Base-by-base conservation (phyloP, 768 basidiomycete species). In the Macrolepiota dolichaula region DNA sequence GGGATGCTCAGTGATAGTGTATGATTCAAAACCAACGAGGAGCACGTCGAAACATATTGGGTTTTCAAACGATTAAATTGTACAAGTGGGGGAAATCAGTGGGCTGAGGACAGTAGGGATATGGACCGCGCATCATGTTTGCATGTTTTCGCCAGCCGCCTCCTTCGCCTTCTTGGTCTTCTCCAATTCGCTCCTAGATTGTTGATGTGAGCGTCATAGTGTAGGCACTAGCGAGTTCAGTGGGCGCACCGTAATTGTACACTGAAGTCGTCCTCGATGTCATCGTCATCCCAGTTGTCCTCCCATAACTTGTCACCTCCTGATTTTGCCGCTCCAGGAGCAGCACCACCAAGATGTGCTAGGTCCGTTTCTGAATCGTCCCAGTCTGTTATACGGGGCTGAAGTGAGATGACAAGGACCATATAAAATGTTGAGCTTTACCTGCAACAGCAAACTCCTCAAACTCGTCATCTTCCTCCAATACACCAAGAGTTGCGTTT, bases 251-350 rank as follows among this genome's bases (percentile, higher is more conserved):
- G 86, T 66, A 99, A 78, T 75, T 97, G 94, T 55, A 92, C 87
- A 68, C 93, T 95, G 71, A 99, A 99, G 66, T 97, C 94, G 67
- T 98, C 96, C 72, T 96, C 96, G 63, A 97, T 88, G 74, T 98
- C 96, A 76, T 99, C 97, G 68, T 99, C 97, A 69, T 99, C 97
- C 97, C 97, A 99, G 72, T 98, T 98, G 67, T 98, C 97, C 79
- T 99, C 97, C 97, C 97, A 99, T 11, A 99, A 78, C 69, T 94
- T 92, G 73, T 97, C 88, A 17, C 91, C 91, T 44, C 88, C 88
- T 36, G 89, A 89, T 67, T 86, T 88, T 2, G 88, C 91, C 12
- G 81, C 85, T 3, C 89, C 90, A 2, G 90, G 88, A 3, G 87
- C 84, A 2, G 86, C 81, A 19, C 89, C 88, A 44, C 84, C 85